Evolutionary conservation across 306 rosid species (phyloP).

Genomic region (Dryas alaskensis): DNA sequence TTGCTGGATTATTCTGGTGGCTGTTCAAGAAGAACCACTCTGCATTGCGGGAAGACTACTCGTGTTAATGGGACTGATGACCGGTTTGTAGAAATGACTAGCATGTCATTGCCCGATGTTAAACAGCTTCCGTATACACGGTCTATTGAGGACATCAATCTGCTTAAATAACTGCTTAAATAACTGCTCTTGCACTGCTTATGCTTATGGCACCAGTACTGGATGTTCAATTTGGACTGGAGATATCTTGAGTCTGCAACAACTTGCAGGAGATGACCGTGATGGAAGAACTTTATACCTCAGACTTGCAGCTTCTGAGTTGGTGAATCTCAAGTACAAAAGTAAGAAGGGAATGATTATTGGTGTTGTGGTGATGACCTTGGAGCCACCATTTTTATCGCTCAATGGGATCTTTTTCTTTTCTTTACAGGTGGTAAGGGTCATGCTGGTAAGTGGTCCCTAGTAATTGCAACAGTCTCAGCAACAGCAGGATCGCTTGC

Average conservation of each 20-base stretch:
- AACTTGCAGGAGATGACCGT: constrained; percentile 31
- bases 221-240: constrained; percentile 10
- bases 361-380: constrained; percentile 26
- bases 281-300: constrained; percentile 34
- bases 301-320: constrained; percentile 54
- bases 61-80: too few species aligned
- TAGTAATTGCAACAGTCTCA: background rate
- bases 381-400: background rate
- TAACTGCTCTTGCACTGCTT: constrained; percentile 56
- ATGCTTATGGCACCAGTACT: constrained; percentile 31
- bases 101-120: too few species aligned
- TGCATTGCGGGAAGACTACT: too few species aligned
- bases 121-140: too few species aligned
- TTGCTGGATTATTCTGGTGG: too few species aligned
- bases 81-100: too few species aligned
- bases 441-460: background rate
- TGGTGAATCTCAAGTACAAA: too few species aligned
- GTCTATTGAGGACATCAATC: too few species aligned
- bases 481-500: too few species aligned
- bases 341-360: constrained; percentile 18
- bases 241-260: constrained; percentile 28
- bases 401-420: background rate
- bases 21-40: too few species aligned
- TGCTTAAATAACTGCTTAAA: too few species aligned
- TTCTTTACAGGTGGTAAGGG: background rate